Evolutionary conservation across 768 basidiomycete species (phyloP).

Genomic region (Chalciporus pseudorubinellus): DNA sequence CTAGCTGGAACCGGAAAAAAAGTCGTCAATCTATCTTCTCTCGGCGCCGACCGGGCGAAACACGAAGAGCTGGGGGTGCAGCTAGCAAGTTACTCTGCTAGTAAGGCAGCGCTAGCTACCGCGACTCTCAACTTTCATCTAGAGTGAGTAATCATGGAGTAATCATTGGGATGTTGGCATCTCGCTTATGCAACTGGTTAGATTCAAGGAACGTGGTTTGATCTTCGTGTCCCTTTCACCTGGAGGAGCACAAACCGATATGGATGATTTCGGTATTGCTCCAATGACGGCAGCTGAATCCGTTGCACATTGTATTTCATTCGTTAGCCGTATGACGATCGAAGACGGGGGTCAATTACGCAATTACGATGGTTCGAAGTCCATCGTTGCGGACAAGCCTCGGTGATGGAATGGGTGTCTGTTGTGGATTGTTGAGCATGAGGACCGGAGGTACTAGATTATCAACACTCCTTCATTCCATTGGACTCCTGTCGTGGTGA

Average conservation of each 20-base stretch:
- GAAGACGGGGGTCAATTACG: constrained; percentile 5
- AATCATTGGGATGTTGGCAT: not conserved
- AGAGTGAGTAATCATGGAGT: not conserved
- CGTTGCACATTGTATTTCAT: constrained; percentile 1
- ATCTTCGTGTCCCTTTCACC: constrained; percentile 6
- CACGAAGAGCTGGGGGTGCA: constrained; percentile 1
- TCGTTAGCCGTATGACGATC: constrained; percentile 2
- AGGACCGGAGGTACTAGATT: no score
- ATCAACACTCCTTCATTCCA: no score
- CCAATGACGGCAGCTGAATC: constrained; percentile 5
- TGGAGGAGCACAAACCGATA: constrained; percentile 5
- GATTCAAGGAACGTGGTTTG: constrained; percentile 2
- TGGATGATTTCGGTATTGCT: constrained; percentile 8
- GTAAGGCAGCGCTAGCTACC: constrained; percentile 5
- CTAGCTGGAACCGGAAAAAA: constrained; percentile 2
- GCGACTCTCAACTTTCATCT: constrained; percentile 7
- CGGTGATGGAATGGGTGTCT: not conserved
- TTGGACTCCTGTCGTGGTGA: no score
- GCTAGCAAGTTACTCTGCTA: constrained; percentile 7
- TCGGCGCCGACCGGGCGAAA: constrained; percentile 3
- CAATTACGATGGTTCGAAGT: constrained; percentile 4
- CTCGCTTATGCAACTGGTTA: not conserved
- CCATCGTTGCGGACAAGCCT: constrained; percentile 4
- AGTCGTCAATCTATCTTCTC: constrained; percentile 4
- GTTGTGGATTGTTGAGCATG: no score